phyloP scores from a whole-genome alignment of 1,284 basidiomycete genomes.

The Malassezia caprae region DNA sequence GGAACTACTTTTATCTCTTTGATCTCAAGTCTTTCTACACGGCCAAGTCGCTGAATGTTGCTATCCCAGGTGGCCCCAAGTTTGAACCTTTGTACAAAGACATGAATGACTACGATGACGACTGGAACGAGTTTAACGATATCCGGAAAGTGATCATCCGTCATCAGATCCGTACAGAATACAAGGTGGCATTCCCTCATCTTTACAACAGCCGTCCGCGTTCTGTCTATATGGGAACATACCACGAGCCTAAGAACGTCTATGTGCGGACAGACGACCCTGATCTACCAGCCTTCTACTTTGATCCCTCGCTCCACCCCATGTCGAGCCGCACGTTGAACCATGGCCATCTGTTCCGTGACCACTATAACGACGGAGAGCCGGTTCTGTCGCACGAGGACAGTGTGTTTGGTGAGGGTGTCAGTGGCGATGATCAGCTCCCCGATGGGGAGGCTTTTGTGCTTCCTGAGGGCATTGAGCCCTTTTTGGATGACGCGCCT shows the following conservation, averaged over 20 bases:
- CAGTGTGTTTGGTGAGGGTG: slow-evolving; percentile 68
- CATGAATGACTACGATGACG: slow-evolving; percentile 93
- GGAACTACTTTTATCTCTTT: slow-evolving; percentile 70
- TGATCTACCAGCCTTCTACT: slow-evolving; percentile 98
- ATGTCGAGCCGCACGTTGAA: slow-evolving; percentile 53
- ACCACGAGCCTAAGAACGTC: slow-evolving; percentile 91
- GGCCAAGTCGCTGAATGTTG: slow-evolving; percentile 88
- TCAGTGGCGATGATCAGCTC: slow-evolving; percentile 55
- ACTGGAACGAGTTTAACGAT: slow-evolving; percentile 99
- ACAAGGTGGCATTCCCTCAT: slow-evolving; percentile 98
- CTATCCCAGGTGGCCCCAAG: slow-evolving; percentile 95
- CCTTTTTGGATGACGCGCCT: slow-evolving; percentile 72
- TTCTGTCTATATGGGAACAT: slow-evolving; percentile 79
- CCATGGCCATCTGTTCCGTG: slow-evolving; percentile 28
- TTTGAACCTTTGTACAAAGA: slow-evolving; percentile 64
- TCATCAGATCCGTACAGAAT: slow-evolving; percentile 95
- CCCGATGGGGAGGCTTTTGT: slow-evolving; percentile 68
- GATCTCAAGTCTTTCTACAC: slow-evolving; percentile 98
- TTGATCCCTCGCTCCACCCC: slow-evolving; percentile 76
- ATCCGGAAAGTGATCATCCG: slow-evolving; percentile 99
- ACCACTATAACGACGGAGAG: slow-evolving; percentile 35
- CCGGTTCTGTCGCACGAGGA: slow-evolving; percentile 71
- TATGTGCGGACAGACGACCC: slow-evolving; percentile 99
- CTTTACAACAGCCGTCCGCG: slow-evolving; percentile 97
- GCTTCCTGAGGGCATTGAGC: slow-evolving; percentile 67